Evolutionary conservation across 805 yeast species (phyloP), one percentile per base, ranked within the genome.

Genomic region (Candida vartiovaarae): DNA sequence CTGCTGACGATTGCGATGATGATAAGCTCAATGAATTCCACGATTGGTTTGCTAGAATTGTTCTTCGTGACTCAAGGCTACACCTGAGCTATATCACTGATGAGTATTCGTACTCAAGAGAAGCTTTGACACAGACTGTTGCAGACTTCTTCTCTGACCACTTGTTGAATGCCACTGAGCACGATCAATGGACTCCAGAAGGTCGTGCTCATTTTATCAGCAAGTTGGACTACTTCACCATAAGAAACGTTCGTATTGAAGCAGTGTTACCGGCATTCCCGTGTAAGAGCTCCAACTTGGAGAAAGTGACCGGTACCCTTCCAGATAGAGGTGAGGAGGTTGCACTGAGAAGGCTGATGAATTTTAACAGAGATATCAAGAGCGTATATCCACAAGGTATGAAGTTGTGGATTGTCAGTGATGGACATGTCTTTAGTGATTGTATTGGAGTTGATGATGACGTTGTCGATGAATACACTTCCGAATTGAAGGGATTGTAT

Each of bases 241-340:
- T 71, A 34, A 66, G 78, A 54, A 62, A 65, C 48, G 43, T 68
- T 29, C 68, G 67, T 34, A 67, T 78, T 47, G 79, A 77, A 56
- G 75, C 78, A 10, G 79, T 77, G 7, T 61, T 78, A 40, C 84
- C 84, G 5, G 84, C 84, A 0, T 78, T 78, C 48, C 84, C 84
- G 8, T 78, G 83, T 53, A 78, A 78, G 55, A 74, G 82, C 0
- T 76, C 82, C n/a, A 78, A 78, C 51, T 43, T 56, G 29, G 66
- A 72, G 32, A 78, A 78, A 53, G 83, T 78, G 4, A 63, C 67
- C 32, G 71, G 74, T 5, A 45, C 55, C 20, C 53, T 58, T 36
- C 84, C 84, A 5, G 84, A 78, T 50, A 70, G 70, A 57, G 84
- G 83, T 32, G 74, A 70, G 49, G 72, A 67, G 43, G 45, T 69